These are phyloP conservation scores for Fusarium incarnatum DNA, from an alignment of 2,329 filamentous ascomycete genomes.

Conservation along the genomic window DNA sequence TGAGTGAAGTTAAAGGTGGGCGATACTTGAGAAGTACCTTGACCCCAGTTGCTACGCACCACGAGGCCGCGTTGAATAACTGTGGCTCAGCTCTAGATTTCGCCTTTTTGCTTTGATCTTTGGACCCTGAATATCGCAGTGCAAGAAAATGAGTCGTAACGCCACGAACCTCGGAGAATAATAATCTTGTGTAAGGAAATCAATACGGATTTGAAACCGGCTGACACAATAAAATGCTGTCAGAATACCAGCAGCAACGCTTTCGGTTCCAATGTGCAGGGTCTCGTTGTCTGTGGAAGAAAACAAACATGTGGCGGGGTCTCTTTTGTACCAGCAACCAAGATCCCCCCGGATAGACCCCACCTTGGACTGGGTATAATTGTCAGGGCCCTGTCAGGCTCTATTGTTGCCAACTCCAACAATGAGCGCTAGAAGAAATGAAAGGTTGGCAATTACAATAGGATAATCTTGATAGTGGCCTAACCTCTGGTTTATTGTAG, in stretches of 20 bases:
- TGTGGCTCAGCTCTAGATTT: slow-evolving; percentile 46
- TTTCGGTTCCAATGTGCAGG: neutral
- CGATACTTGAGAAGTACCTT: slow-evolving; percentile 28
- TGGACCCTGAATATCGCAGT: slow-evolving; percentile 14
- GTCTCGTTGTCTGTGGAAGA: slow-evolving; percentile 26
- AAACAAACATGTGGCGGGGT: slow-evolving; percentile 45
- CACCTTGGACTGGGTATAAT: slow-evolving; percentile 15
- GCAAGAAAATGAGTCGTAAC: neutral
- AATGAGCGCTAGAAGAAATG: neutral
- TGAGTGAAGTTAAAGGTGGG: slow-evolving; percentile 22
- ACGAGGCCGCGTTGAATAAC: slow-evolving; percentile 39
- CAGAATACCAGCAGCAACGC: neutral
- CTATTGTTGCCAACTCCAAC: slow-evolving; percentile 8
- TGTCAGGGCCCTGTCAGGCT: neutral
- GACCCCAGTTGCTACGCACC: slow-evolving; percentile 21
- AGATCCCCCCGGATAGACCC: slow-evolving; percentile 30
- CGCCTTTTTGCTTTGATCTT: slow-evolving; percentile 8
- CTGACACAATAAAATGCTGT: neutral
- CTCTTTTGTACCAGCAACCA: slow-evolving; percentile 37
- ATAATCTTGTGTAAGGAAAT: neutral
- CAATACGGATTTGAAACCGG: neutral
- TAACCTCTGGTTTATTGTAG: neutral
- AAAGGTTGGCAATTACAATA: neutral
- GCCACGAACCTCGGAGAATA: neutral
- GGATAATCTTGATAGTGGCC: neutral